Percentiles rank a stretch among this genome's conserved stretches.
Evolutionary conservation across 2,329 filamentous ascomycete species (phyloP).

Genomic region (Cladosporium sp.): DNA sequence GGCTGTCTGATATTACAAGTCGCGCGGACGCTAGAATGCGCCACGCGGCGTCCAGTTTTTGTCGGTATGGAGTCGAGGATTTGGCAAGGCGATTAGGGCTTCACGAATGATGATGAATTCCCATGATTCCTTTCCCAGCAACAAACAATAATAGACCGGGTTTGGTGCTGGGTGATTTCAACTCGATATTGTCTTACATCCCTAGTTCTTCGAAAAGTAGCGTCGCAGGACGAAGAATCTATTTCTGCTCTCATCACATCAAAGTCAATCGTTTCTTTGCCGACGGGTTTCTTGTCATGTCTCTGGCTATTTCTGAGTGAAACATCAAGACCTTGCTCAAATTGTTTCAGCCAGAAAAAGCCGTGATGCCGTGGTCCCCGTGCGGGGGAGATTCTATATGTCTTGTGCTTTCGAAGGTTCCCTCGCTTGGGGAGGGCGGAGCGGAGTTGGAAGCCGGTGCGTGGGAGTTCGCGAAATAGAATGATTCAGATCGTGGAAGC

Average conservation of each 20-base stretch:
- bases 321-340: neutral
- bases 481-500: neutral
- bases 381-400: neutral
- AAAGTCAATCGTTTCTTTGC: neutral
- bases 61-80: neutral
- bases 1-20: neutral
- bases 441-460: constrained; percentile 1
- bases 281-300: neutral
- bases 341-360: neutral
- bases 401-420: neutral
- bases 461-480: neutral
- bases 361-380: constrained; percentile 1
- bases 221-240: neutral
- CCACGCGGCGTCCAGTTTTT: neutral
- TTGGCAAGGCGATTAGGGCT: neutral
- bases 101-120: neutral
- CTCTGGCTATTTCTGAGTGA: neutral
- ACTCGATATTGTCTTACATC: neutral
- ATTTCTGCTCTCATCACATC: neutral
- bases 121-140: neutral
- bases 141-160: neutral
- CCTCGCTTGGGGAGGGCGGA: neutral
- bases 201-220: neutral
- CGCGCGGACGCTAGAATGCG: neutral
- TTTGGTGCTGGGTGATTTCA: too few relatives aligned